These are phyloP conservation scores for Metschnikowia aberdeeniae DNA, from an alignment of 805 yeast species.

Conservation along the genomic window DNA sequence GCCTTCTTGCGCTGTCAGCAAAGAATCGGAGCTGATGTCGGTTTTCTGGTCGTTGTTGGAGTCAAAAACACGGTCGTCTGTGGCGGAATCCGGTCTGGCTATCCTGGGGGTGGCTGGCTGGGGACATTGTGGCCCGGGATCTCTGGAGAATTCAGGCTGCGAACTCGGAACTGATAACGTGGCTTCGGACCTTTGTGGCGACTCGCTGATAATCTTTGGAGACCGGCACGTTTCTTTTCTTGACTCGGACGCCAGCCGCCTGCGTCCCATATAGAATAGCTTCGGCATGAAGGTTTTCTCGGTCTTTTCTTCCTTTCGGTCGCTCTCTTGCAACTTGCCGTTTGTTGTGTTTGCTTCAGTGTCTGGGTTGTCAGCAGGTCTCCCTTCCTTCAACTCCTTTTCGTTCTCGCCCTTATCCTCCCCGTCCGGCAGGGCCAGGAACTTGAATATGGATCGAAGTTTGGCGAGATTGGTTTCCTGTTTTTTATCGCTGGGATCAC, in stretches of 20 bases:
- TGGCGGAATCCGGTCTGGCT: too few species aligned
- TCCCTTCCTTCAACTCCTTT: not conserved
- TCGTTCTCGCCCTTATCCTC: slow-evolving; percentile 2
- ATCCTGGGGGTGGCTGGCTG: too few species aligned
- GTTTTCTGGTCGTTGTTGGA: too few species aligned
- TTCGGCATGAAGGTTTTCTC: not conserved
- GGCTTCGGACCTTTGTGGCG: too few species aligned
- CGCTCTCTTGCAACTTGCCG: not conserved
- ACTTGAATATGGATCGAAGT: slow-evolving; percentile 10
- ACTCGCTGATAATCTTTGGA: too few species aligned
- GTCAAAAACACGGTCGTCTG: too few species aligned
- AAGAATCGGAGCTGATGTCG: too few species aligned
- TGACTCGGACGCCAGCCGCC: slow-evolving; percentile 10
- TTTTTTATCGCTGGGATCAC: slow-evolving; percentile 5
- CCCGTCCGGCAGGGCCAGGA: slow-evolving; percentile 14
- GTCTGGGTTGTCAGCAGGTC: not conserved
- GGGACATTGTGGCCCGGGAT: too few species aligned
- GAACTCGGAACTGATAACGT: too few species aligned
- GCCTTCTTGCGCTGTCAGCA: too few species aligned
- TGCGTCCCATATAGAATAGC: slow-evolving; percentile 9
- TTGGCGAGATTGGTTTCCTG: slow-evolving; percentile 4
- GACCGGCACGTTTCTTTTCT: not conserved
- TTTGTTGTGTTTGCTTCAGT: too few species aligned
- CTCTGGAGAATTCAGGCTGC: too few species aligned
- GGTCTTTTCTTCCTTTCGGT: not conserved